Base-by-base conservation (phyloP, 2,329 filamentous ascomycete species). In the Pestalotiopsis sp. region DNA sequence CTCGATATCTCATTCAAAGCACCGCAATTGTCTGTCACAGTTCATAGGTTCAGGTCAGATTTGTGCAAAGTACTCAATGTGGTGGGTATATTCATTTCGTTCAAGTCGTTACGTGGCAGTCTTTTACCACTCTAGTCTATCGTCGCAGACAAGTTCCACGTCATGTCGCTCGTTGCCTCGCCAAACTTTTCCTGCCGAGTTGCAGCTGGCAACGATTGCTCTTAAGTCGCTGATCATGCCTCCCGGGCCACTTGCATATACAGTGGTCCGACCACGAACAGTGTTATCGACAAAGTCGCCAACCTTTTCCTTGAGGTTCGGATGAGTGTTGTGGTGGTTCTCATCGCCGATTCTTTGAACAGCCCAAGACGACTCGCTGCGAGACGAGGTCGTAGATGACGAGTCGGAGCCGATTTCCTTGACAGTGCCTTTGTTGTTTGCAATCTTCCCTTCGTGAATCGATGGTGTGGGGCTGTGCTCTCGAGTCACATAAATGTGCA, bases 401-500 rank as follows among this genome's bases (percentile, higher is more conserved):
- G 65, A 67, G 20, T 62, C 75, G 38, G 73, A 76, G 67, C 68
- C 71, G 3, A 76, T 71, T 27, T 76, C 75, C 25, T 79, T 74
- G 7, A 73, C 71, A 2, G 70, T 71, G 2, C 67, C 67, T 4
- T 74, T 73, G 5, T 74, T 72, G n/a, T 71, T 73, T 13, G 65
- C 70, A 3, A 69, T 61, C 55, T 76, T 76, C 68, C 77, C 75
- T 31, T 74, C 74, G 31, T 72, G 72, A 52, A 71, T 67, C 0
- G 78, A 79, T 2, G 75, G 73, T 76, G 41, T 71, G 71, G 12
- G 45, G 38, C 68, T 69, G 63, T 69, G 70, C 38, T 89, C 87
- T 58, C 88, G 81, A 1, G 90, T 92, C 17, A 91, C 84, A 71
- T 86, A 92, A 17, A 91, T 82, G 17, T 83, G 83, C 57, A 92